Evolutionary conservation across 202 grass and related monocot species (phyloP).

Genomic region (Elaeis oleifera): DNA sequence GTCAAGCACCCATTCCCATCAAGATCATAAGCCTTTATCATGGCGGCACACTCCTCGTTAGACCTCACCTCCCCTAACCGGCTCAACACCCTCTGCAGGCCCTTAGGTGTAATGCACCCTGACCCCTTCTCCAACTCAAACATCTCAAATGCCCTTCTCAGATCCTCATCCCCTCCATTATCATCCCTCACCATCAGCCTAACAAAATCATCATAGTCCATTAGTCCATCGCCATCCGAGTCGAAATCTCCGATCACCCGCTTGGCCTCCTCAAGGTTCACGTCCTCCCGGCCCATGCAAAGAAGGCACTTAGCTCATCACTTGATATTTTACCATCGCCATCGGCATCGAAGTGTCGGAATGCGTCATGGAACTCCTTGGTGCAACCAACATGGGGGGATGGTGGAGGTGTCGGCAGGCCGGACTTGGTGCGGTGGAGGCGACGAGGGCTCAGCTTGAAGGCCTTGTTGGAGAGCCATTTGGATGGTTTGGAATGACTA

Average conservation of each 20-base stretch:
- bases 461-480: constrained; percentile 10
- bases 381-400: background rate
- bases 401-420: background rate
- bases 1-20: constrained; percentile 13
- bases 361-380: background rate
- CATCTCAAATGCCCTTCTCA: constrained; percentile 9
- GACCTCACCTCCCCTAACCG: constrained; percentile 1
- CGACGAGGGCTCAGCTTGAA: background rate
- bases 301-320: constrained; percentile 3
- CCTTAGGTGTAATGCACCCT: constrained; percentile 3
- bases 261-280: background rate
- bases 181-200: background rate
- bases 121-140: constrained; percentile 15
- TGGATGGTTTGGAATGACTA: background rate
- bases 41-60: constrained; percentile 9
- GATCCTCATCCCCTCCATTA: background rate
- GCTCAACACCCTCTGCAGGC: constrained; percentile 5
- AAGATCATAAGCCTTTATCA: constrained; percentile 11
- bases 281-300: constrained; percentile 10
- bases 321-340: constrained; percentile 14
- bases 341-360: constrained; percentile 4
- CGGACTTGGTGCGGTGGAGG: background rate
- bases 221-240: constrained; percentile 10
- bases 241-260: constrained; percentile 2
- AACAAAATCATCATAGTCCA: constrained; percentile 11